These are phyloP conservation scores for Wickerhamomyces kurtzmanii DNA, from an alignment of 805 yeast genomes.

Conservation along the genomic window DNA sequence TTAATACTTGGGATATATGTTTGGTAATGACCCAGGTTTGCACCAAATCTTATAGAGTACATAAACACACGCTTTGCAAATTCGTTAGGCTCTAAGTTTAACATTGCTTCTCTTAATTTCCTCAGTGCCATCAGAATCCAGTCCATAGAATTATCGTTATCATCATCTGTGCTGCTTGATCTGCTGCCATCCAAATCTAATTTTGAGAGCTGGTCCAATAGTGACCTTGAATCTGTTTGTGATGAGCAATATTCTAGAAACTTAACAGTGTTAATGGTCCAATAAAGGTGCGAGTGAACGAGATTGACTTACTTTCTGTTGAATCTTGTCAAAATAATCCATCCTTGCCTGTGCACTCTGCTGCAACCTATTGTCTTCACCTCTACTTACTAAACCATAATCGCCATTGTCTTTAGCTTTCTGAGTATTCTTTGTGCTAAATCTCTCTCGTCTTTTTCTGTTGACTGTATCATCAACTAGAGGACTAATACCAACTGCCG, in stretches of 20 bases:
- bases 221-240: background rate
- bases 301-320: slow-evolving; percentile 11
- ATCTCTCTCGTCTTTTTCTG: slow-evolving; percentile 25
- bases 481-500: no score
- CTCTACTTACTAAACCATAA: slow-evolving; percentile 52
- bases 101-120: slow-evolving; percentile 47
- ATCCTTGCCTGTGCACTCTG: slow-evolving; percentile 30
- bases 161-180: background rate
- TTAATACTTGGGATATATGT: slow-evolving; percentile 46
- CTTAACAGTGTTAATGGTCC: slow-evolving; percentile 1
- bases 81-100: slow-evolving; percentile 25
- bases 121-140: slow-evolving; percentile 29
- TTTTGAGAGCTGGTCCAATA: background rate
- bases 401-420: slow-evolving; percentile 16
- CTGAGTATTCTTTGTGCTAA: slow-evolving; percentile 16
- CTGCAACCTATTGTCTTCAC: slow-evolving; percentile 42
- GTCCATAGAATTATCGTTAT: slow-evolving; percentile 9
- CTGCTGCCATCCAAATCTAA: background rate
- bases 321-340: slow-evolving; percentile 27
- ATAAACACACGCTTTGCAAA: slow-evolving; percentile 38
- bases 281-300: slow-evolving; percentile 21
- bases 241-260: background rate
- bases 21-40: slow-evolving; percentile 40
- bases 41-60: slow-evolving; percentile 37
- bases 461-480: no score